Percentiles rank a stretch among this genome's conserved stretches.
Evolutionary conservation across 2,329 filamentous ascomycete species (phyloP).

Genomic region (Phoma sp.): DNA sequence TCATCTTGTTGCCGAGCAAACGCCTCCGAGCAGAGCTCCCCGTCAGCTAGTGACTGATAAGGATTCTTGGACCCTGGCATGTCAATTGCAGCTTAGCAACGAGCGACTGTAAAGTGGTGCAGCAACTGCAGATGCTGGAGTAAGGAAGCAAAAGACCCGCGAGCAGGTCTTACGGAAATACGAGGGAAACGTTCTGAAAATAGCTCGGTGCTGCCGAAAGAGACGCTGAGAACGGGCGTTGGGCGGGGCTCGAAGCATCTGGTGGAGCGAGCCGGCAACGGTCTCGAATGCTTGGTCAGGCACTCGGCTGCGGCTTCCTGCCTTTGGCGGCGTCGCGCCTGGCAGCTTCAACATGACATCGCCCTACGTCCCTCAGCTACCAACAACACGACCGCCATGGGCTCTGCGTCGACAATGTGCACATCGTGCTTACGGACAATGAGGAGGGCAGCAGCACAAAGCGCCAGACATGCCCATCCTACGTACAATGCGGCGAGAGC

Average conservation of each 20-base stretch:
- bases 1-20: constrained; percentile 45
- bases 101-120: constrained; percentile 1
- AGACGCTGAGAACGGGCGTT: constrained; percentile 3
- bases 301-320: constrained; percentile 18
- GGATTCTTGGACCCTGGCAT: constrained; percentile 37
- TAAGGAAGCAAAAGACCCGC: background rate
- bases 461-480: constrained; percentile 5
- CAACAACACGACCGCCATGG: constrained; percentile 24
- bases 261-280: constrained; percentile 11
- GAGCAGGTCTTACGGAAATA: background rate
- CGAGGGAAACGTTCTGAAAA: constrained; percentile 11
- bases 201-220: constrained; percentile 13
- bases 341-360: constrained; percentile 22
- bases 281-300: constrained; percentile 17
- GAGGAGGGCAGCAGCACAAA: constrained; percentile 9
- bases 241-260: constrained; percentile 3
- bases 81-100: constrained; percentile 5
- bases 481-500: constrained; percentile 18
- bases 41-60: constrained; percentile 26
- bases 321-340: constrained; percentile 19
- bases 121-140: background rate
- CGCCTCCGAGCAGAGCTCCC: constrained; percentile 36
- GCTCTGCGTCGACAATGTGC: constrained; percentile 38
- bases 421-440: constrained; percentile 37
- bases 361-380: constrained; percentile 13